Percentiles rank a stretch among this genome's conserved stretches.
phyloP scores from a whole-genome alignment of 1,139 yeast genomes.

The Kluyveromyces marxianus region DNA sequence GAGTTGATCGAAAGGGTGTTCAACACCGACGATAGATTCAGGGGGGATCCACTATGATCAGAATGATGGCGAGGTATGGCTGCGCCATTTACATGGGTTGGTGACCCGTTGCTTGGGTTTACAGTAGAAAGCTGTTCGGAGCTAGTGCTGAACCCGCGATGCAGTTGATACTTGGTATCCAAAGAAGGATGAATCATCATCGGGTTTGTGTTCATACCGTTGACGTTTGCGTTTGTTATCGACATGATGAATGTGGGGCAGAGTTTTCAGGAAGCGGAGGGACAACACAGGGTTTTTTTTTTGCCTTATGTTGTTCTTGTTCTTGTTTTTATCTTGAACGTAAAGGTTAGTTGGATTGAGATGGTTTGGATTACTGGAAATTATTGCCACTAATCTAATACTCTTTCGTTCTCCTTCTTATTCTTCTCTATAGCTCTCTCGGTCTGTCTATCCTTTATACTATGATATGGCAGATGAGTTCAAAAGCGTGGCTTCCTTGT shows the following conservation, averaged over 20 bases:
- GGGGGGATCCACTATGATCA: conserved; percentile 17
- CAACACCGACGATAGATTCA: conserved; percentile 26
- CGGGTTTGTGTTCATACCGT: background rate
- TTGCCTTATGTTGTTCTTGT: background rate
- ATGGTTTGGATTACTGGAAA: too few relatives aligned
- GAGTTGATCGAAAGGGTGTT: conserved; percentile 18
- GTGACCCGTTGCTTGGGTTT: conserved; percentile 12
- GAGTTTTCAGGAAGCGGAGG: background rate
- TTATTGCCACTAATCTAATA: too few relatives aligned
- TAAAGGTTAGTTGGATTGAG: too few relatives aligned
- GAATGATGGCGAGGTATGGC: conserved; percentile 6
- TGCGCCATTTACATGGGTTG: conserved; percentile 8
- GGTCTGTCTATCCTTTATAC: too few relatives aligned
- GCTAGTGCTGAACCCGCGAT: conserved; percentile 17
- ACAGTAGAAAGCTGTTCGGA: conserved; percentile 12
- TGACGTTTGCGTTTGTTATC: conserved; percentile 8
- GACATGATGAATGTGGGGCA: conserved; percentile 7
- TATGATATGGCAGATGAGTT: too few relatives aligned
- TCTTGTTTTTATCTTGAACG: too few relatives aligned
- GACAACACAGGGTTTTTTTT: background rate
- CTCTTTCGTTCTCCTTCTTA: too few relatives aligned
- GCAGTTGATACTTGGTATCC: conserved; percentile 16
- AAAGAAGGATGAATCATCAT: conserved; percentile 12
- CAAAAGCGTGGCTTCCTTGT: too few relatives aligned
- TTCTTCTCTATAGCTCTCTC: too few relatives aligned